Percentiles rank a stretch among this genome's conserved stretches.
Evolutionary conservation across 2,329 filamentous ascomycete species (phyloP).

Genomic region (Scedosporium aurantiacum): DNA sequence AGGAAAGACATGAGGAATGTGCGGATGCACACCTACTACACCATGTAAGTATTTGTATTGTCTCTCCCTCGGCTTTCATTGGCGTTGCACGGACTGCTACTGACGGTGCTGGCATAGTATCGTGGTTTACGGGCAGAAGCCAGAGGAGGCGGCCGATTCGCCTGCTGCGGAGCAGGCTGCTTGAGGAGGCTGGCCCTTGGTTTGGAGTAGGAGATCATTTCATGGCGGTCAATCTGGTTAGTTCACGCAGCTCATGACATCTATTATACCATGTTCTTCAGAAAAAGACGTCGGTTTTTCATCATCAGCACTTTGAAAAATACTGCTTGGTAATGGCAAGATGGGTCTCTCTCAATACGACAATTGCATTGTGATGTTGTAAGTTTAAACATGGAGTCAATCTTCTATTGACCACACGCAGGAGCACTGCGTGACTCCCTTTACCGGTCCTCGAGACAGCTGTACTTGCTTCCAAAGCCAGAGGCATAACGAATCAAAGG

Average conservation of each 20-base stretch:
- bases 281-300: no score
- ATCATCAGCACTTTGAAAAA: no score
- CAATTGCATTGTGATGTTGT: no score
- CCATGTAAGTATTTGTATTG: constrained; percentile 15
- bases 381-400: no score
- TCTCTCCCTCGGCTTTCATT: neutral
- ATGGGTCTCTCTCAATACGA: no score
- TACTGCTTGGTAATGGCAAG: no score
- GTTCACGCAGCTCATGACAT: no score
- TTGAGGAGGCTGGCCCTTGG: no score
- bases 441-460: neutral
- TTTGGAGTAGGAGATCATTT: no score
- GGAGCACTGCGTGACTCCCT: neutral
- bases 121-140: neutral
- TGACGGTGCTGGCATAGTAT: neutral
- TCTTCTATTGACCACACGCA: no score
- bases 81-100: neutral
- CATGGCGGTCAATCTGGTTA: no score
- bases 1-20: constrained; percentile 18
- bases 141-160: neutral
- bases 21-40: constrained; percentile 20
- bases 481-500: constrained; percentile 1
- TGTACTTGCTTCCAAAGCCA: constrained; percentile 7
- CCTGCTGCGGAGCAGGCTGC: neutral
- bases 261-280: no score